Conservation (phyloP, 2,329 filamentous ascomycete genomes). For the Penicillium sp. region DNA sequence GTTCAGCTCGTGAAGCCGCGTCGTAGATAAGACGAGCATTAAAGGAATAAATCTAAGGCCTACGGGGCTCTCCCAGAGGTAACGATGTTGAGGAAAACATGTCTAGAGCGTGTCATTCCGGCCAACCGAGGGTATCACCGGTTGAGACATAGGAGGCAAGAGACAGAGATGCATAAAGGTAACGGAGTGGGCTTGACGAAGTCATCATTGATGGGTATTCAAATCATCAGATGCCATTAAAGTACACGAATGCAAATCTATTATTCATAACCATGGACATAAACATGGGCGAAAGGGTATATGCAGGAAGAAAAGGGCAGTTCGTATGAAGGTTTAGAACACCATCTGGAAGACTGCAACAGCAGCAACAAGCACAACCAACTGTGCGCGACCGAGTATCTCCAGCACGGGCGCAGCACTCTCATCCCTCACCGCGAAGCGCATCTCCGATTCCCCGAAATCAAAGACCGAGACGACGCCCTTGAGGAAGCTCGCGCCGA, state of each 20-base stretch:
- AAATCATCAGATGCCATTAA: background rate
- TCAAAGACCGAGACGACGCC: slow-evolving; percentile 57
- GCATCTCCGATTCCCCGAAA: slow-evolving; percentile 51
- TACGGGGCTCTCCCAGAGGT: no score
- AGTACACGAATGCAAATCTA: background rate
- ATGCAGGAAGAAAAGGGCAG: background rate
- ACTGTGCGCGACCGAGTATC: background rate
- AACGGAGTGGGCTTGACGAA: no score
- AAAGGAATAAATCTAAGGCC: no score
- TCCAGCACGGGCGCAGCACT: background rate
- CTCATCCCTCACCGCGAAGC: slow-evolving; percentile 18
- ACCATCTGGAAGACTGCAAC: background rate
- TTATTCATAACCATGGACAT: no score
- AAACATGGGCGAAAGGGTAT: background rate
- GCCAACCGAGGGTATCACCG: no score
- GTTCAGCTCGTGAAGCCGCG: no score
- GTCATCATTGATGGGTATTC: background rate
- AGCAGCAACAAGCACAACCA: background rate
- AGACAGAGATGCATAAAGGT: no score
- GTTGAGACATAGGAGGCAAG: no score
- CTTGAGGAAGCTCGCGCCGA: slow-evolving; percentile 54
- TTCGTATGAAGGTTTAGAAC: background rate
- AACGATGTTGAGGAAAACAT: no score
- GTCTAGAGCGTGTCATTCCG: no score
- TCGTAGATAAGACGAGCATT: no score